These are phyloP conservation scores for Oxyria digyna DNA, from an alignment of 148 eudicot genomes.

Conservation along the genomic window DNA sequence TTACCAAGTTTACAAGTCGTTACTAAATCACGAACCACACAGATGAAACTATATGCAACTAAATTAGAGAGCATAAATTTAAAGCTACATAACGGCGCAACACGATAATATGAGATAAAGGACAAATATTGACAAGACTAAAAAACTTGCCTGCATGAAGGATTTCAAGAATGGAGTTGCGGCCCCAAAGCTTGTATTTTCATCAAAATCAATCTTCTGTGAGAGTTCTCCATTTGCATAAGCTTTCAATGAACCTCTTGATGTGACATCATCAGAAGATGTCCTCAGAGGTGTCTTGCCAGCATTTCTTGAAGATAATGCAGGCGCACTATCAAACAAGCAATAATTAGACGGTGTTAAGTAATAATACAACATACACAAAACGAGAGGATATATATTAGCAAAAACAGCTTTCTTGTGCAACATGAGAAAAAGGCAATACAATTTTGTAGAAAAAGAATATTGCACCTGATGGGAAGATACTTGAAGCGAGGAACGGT, in stretches of 20 bases:
- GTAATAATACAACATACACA: not conserved
- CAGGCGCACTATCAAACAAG: conserved; percentile 64
- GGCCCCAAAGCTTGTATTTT: conserved; percentile 61
- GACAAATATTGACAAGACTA: not conserved
- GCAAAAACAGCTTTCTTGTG: not conserved
- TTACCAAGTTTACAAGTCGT: conserved; percentile 6
- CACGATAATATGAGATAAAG: not conserved
- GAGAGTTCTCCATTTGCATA: conserved; percentile 57
- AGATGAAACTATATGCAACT: no score
- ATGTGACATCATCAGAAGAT: conserved; percentile 45
- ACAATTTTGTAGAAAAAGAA: not conserved
- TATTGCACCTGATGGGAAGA: conserved; percentile 84
- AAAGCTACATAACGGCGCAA: not conserved
- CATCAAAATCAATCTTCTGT: conserved; percentile 56
- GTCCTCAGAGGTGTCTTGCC: conserved; percentile 46
- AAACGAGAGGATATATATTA: not conserved
- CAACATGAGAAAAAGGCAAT: not conserved
- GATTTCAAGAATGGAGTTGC: conserved; percentile 90
- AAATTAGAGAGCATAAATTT: not conserved
- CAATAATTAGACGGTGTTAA: not conserved
- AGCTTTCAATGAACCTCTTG: conserved; percentile 62
- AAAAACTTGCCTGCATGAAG: conserved; percentile 68
- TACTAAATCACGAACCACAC: not conserved
- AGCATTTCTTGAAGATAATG: conserved; percentile 62
- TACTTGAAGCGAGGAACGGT: conserved; percentile 86